Conservation (phyloP, 2,329 filamentous ascomycete genomes). For the Phyllosticta citriasiana region DNA sequence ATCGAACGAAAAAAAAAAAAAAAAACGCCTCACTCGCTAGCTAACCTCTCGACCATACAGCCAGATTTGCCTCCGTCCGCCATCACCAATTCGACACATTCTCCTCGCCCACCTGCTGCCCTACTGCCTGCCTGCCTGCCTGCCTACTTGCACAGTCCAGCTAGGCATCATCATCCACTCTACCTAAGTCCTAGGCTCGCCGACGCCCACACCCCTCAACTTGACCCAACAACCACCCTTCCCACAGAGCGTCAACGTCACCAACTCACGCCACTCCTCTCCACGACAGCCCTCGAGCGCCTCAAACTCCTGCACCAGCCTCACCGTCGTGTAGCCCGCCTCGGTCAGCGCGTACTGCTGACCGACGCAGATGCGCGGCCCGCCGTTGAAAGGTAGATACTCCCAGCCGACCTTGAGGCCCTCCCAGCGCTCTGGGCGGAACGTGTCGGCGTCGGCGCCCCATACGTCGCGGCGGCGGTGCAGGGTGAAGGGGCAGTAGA, state of each 20-base stretch:
- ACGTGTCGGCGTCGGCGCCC: slow-evolving; percentile 40
- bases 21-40: not conserved
- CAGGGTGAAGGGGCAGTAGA: slow-evolving; percentile 37
- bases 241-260: slow-evolving; percentile 4
- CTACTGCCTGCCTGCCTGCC: no score
- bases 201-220: not conserved
- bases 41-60: no score
- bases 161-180: not conserved
- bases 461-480: slow-evolving; percentile 42
- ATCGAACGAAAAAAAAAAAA: not conserved
- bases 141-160: no score
- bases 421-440: slow-evolving; percentile 40
- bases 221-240: not conserved
- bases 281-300: not conserved
- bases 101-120: no score
- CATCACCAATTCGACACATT: no score
- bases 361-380: slow-evolving; percentile 27
- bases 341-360: slow-evolving; percentile 12
- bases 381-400: slow-evolving; percentile 30
- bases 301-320: slow-evolving; percentile 1
- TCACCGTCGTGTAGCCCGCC: not conserved
- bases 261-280: slow-evolving; percentile 4
- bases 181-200: no score
- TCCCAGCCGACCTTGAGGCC: slow-evolving; percentile 26
- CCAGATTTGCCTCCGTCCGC: no score